Evolutionary conservation across 2,329 filamentous ascomycete genomes (phyloP), one percentile per base, ranked within the genome.

Genomic region (Fusarium protoensiforme): DNA sequence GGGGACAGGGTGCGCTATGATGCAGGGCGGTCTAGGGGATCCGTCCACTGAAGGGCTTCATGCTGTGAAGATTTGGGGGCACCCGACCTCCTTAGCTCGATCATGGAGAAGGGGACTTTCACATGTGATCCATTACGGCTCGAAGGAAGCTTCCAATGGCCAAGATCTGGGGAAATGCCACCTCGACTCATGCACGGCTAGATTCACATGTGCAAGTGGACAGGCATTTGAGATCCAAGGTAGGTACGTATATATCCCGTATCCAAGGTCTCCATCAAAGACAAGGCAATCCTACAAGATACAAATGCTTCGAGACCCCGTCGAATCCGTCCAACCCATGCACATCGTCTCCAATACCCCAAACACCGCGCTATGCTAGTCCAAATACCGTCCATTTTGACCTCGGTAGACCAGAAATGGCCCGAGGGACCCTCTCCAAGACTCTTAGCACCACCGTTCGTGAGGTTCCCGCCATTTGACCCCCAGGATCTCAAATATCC

Each of bases 391-490:
- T 48, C 68, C 68, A 74, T 65, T 68, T 74, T 67, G 68, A 72
- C 71, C 71, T 74, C 71, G 71, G 71, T 48, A 73, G 46, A 65
- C 64, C 60, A 66, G 43, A 66, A 69, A 62, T 18, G 46, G 38
- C 58, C 59, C 51, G 63, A 57, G 56, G 63, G 67, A 73, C 64
- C 62, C 62, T 73, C 70, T 64, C 35, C 7, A 10, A 56, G 31
- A 13, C 53, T 11, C 8, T 87, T 80, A 94, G 79, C 93, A 95
- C 84, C 93, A 93, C 66, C 94, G 86, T 80, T 96, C 90, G 78
- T 91, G 87, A 10, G 94, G 93, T 77, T 92, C 90, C 76, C 94
- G 89, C 93, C 94, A 98, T 46, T 92, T 91, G n/a, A 98, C 94
- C 0, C 92, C 93, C 64, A 98, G 81, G 11, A 92, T 85, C 82